A percentile compares a stretch with the other conserved stretches of the same genome.
These are phyloP conservation scores for Tuber aestivum DNA, from an alignment of 495 filamentous ascomycete genomes.

Conservation along the genomic window DNA sequence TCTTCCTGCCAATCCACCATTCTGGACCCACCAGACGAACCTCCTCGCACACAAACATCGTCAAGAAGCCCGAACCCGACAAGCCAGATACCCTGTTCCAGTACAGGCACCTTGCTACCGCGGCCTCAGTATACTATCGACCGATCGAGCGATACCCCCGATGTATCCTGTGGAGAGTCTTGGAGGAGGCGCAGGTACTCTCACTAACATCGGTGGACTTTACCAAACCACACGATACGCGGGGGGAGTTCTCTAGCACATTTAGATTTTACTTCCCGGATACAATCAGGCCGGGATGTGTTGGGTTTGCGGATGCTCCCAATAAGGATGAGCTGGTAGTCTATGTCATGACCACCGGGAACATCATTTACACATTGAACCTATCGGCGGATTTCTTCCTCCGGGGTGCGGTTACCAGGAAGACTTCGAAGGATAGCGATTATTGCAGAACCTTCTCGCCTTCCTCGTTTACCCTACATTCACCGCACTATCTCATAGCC, in stretches of 20 bases:
- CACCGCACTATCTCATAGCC: constrained; percentile 74
- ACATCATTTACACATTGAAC: constrained; percentile 72
- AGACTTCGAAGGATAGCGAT: constrained; percentile 46
- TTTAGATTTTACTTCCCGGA: constrained; percentile 70
- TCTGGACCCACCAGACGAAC: constrained; percentile 42
- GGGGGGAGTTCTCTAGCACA: constrained; percentile 62
- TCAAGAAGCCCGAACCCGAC: constrained; percentile 43
- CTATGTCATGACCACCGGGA: constrained; percentile 70
- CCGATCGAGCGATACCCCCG: constrained; percentile 66
- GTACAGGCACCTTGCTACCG: constrained; percentile 62
- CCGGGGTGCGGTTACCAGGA: constrained; percentile 42
- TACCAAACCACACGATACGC: constrained; percentile 58
- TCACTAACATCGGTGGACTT: constrained; percentile 80
- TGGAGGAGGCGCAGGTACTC: constrained; percentile 72
- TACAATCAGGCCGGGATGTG: constrained; percentile 62
- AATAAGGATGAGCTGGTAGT: constrained; percentile 72
- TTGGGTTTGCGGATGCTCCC: constrained; percentile 72
- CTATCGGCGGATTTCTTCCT: constrained; percentile 77
- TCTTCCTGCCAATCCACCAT: constrained; percentile 60
- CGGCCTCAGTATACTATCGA: constrained; percentile 79
- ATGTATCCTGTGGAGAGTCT: constrained; percentile 81
- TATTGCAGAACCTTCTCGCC: constrained; percentile 70
- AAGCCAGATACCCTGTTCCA: constrained; percentile 51
- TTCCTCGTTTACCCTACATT: constrained; percentile 66
- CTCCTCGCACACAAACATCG: constrained; percentile 41